phyloP scores from a whole-genome alignment of 352 stramenopile species.

The Pythium periplocum region DNA sequence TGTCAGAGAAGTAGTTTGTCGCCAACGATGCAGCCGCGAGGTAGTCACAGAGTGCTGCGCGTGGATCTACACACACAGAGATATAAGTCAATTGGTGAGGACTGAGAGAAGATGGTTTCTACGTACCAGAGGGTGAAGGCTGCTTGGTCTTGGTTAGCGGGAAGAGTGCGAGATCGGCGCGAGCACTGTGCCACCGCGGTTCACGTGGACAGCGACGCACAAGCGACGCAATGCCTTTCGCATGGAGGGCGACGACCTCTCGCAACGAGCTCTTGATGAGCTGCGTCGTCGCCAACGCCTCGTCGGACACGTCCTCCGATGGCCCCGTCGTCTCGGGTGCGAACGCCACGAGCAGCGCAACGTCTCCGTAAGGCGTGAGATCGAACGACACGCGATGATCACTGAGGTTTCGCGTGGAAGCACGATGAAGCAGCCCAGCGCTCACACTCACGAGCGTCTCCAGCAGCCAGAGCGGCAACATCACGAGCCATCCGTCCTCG shows the following conservation, averaged over 20 bases:
- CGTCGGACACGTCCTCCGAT: not conserved
- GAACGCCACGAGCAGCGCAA: conserved; percentile 73
- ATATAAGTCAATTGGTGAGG: not conserved
- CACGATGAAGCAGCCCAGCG: conserved; percentile 63
- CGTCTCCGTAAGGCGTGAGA: conserved; percentile 72
- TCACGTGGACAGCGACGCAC: conserved; percentile 60
- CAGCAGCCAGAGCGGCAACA: conserved; percentile 60
- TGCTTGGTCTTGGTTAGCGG: conserved; percentile 68
- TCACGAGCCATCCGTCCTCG: conserved; percentile 29
- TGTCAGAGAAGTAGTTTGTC: conserved; percentile 80
- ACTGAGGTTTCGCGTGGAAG: conserved; percentile 66
- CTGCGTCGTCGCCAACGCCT: conserved; percentile 29
- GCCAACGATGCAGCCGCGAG: conserved; percentile 69
- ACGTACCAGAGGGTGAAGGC: conserved; percentile 48
- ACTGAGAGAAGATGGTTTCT: not conserved
- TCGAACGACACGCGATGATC: conserved; percentile 81
- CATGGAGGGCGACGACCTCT: conserved; percentile 59
- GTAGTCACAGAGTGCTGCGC: conserved; percentile 60
- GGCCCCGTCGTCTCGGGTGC: conserved; percentile 32
- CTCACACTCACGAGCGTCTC: conserved; percentile 64
- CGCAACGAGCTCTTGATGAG: conserved; percentile 53
- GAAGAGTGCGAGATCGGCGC: conserved; percentile 62
- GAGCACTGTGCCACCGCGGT: conserved; percentile 71
- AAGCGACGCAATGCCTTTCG: conserved; percentile 40
- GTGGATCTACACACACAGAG: conserved; percentile 40